Conservation (phyloP, 345 rosid species). For the Moringa oleifera region DNA sequence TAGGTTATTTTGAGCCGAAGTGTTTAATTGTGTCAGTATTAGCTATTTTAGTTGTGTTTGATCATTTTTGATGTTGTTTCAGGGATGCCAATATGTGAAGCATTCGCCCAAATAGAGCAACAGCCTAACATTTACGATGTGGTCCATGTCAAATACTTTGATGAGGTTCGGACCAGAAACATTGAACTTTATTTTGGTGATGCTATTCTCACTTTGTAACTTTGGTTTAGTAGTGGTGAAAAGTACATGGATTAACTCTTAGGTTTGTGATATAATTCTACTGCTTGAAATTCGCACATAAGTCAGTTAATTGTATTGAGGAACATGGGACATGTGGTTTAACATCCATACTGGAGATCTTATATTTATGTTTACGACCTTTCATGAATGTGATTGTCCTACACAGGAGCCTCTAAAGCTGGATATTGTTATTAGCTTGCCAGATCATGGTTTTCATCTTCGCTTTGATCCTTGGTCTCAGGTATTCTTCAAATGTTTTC, state of each 20-base stretch:
- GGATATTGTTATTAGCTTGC: slow-evolving; percentile 92
- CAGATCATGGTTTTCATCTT: slow-evolving; percentile 96
- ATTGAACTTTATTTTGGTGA: neutral
- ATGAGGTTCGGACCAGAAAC: slow-evolving; percentile 54
- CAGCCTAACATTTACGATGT: slow-evolving; percentile 95
- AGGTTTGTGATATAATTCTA: neutral
- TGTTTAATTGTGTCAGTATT: neutral
- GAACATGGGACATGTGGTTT: neutral
- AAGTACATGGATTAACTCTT: neutral
- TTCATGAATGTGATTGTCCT: slow-evolving; percentile 6
- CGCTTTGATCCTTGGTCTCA: slow-evolving; percentile 99
- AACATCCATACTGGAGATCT: neutral
- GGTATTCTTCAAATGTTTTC: slow-evolving; percentile 28
- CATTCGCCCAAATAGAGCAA: slow-evolving; percentile 86
- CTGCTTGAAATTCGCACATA: neutral
- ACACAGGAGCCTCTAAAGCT: slow-evolving; percentile 80
- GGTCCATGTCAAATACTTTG: slow-evolving; percentile 84
- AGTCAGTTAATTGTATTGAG: neutral
- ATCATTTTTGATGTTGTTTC: slow-evolving; percentile 18
- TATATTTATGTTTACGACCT: neutral
- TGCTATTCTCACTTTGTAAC: neutral
- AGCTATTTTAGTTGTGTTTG: neutral
- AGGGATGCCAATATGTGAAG: slow-evolving; percentile 97
- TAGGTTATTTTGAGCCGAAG: neutral
- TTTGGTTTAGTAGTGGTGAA: neutral